phyloP scores from a whole-genome alignment of 345 rosid species.

The Clarkia xantiana region DNA sequence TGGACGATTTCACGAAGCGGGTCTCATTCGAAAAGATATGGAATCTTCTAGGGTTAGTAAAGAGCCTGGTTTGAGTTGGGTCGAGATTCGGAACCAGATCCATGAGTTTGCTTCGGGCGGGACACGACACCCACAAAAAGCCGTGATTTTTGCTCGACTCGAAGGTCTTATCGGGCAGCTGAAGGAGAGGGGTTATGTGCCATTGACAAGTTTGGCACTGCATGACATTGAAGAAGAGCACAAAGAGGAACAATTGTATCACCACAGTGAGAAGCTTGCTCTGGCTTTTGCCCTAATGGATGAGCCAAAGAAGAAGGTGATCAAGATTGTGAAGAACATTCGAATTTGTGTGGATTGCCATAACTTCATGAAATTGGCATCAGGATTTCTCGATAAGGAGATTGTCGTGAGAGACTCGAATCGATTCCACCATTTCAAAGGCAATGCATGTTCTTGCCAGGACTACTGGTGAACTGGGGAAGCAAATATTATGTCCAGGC shows the following conservation, averaged over 20 bases:
- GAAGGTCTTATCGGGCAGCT: constrained; percentile 36
- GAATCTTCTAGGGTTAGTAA: constrained; percentile 41
- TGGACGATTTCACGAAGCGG: constrained; percentile 61
- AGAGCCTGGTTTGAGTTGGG: constrained; percentile 90
- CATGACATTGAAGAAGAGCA: constrained; percentile 59
- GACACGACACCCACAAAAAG: constrained; percentile 39
- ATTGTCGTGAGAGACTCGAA: constrained; percentile 67
- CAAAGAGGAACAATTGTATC: constrained; percentile 50
- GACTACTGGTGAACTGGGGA: constrained; percentile 84
- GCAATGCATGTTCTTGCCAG: constrained; percentile 53
- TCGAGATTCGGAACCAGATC: constrained; percentile 44
- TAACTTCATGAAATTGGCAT: constrained; percentile 74
- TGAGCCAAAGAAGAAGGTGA: constrained; percentile 19
- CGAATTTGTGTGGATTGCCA: constrained; percentile 81
- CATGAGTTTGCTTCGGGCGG: constrained; percentile 82
- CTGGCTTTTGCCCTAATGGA: constrained; percentile 49
- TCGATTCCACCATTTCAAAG: constrained; percentile 71
- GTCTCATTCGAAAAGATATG: constrained; percentile 49
- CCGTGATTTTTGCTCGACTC: constrained; percentile 33
- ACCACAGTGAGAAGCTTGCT: constrained; percentile 83
- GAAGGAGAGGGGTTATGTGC: constrained; percentile 59
- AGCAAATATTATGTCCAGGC: too few species aligned
- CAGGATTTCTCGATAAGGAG: constrained; percentile 47
- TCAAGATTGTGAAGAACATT: constrained; percentile 66
- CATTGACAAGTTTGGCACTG: constrained; percentile 41